These are phyloP conservation scores for Opeltia flavorubescens DNA, from an alignment of 495 filamentous ascomycete species.

Conservation along the genomic window DNA sequence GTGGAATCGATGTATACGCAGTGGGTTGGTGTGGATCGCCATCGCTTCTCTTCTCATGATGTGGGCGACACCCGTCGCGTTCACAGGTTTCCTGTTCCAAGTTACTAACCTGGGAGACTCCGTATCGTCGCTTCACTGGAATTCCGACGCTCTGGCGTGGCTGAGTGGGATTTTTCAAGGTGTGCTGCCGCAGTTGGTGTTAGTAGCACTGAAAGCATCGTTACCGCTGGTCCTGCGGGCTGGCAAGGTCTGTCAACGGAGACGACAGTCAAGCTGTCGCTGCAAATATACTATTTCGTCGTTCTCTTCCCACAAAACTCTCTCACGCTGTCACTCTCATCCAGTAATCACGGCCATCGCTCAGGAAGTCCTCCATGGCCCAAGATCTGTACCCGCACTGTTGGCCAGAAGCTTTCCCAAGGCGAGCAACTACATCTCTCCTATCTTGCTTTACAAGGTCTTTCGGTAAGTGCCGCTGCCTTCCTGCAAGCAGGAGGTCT, in stretches of 20 bases:
- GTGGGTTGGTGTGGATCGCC: not conserved
- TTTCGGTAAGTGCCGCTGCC: slow-evolving; percentile 54
- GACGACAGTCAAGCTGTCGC: not conserved
- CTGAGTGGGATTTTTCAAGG: slow-evolving; percentile 1
- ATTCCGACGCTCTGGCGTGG: not conserved
- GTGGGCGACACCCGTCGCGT: not conserved
- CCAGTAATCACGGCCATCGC: slow-evolving; percentile 27
- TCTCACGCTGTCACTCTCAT: slow-evolving; percentile 57
- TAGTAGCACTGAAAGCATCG: not conserved
- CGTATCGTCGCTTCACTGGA: not conserved
- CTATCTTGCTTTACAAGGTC: slow-evolving; percentile 63
- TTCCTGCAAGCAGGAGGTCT: slow-evolving; percentile 53
- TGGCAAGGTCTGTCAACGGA: not conserved
- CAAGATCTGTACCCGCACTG: slow-evolving; percentile 25
- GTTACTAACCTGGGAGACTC: not conserved
- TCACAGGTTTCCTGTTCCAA: slow-evolving; percentile 3
- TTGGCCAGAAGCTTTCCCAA: slow-evolving; percentile 57
- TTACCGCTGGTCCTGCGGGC: not conserved
- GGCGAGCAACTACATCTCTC: slow-evolving; percentile 70
- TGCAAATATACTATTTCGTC: slow-evolving; percentile 64
- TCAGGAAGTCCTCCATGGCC: slow-evolving; percentile 4
- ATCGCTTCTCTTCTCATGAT: not conserved
- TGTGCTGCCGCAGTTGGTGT: slow-evolving; percentile 1
- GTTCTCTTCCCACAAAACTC: slow-evolving; percentile 73
- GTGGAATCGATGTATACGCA: not conserved